phyloP scores from a whole-genome alignment of 495 filamentous ascomycete species.

The Lasiosphaeris hirsuta region DNA sequence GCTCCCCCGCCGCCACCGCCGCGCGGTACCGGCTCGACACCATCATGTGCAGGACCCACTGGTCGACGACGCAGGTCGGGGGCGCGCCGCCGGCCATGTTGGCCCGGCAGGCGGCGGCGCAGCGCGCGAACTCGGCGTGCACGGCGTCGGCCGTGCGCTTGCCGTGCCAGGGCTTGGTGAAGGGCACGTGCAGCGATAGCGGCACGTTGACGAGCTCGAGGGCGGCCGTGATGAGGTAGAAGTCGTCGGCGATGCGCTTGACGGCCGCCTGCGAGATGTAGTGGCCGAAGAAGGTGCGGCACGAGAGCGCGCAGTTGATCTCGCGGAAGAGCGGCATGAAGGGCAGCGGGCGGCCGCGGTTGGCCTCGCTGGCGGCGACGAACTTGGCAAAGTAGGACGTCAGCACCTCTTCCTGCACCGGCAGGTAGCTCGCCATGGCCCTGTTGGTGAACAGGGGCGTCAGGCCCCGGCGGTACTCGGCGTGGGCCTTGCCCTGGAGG shows the following conservation, averaged over 20 bases:
- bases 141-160: slow-evolving; percentile 88
- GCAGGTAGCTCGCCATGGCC: slow-evolving; percentile 78
- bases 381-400: slow-evolving; percentile 74
- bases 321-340: slow-evolving; percentile 92
- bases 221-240: slow-evolving; percentile 87
- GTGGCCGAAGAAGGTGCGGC: slow-evolving; percentile 88
- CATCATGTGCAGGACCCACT: slow-evolving; percentile 79
- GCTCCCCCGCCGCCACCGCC: slow-evolving; percentile 62
- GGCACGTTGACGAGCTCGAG: slow-evolving; percentile 93
- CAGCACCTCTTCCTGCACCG: slow-evolving; percentile 82
- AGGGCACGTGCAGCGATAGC: slow-evolving; percentile 75
- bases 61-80: slow-evolving; percentile 82
- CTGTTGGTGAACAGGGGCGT: slow-evolving; percentile 87
- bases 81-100: slow-evolving; percentile 84
- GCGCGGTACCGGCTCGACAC: slow-evolving; percentile 72
- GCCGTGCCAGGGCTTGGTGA: slow-evolving; percentile 90
- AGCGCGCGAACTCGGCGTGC: slow-evolving; percentile 79
- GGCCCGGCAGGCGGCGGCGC: slow-evolving; percentile 79
- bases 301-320: slow-evolving; percentile 85
- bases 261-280: slow-evolving; percentile 80
- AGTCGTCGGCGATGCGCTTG: slow-evolving; percentile 90
- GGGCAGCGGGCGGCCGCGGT: slow-evolving; percentile 62
- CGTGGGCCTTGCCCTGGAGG: slow-evolving; percentile 84
- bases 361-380: slow-evolving; percentile 63
- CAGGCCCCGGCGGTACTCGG: slow-evolving; percentile 89